Percentiles rank a stretch among this genome's conserved stretches.
Conservation (phyloP, 2,329 filamentous ascomycete genomes). For the Aspergillus candidus region DNA sequence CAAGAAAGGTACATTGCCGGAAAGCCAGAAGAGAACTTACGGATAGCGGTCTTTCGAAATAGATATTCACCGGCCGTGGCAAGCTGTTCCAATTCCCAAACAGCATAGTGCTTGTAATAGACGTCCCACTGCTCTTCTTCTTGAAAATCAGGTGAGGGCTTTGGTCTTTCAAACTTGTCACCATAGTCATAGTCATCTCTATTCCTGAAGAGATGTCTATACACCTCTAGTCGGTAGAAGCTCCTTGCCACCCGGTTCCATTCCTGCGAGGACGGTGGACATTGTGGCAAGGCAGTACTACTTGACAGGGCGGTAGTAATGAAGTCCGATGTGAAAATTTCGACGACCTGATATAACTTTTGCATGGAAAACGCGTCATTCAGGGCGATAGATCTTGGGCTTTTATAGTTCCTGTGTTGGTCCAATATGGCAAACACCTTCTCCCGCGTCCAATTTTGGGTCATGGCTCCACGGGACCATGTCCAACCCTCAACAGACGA, state of each 20-base stretch:
- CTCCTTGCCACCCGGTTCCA: conserved; percentile 3
- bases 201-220: conserved; percentile 3
- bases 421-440: not conserved
- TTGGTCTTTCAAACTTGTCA: too few species aligned
- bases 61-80: conserved; percentile 4
- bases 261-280: not conserved
- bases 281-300: too few species aligned
- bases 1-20: not conserved
- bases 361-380: not conserved
- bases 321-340: not conserved
- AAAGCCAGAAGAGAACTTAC: conserved; percentile 1
- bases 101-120: conserved; percentile 1
- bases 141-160: not conserved
- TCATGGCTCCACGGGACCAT: too few species aligned
- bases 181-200: not conserved
- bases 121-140: not conserved
- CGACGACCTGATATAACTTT: not conserved
- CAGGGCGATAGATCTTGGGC: not conserved
- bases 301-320: too few species aligned
- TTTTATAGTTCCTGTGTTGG: not conserved
- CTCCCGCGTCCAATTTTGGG: not conserved
- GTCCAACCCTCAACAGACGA: not conserved
- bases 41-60: conserved; percentile 1
- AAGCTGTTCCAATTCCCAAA: conserved; percentile 7
- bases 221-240: conserved; percentile 6